Conservation (phyloP, 257 asterid genomes). For the Nicotiana obtusifolia region DNA sequence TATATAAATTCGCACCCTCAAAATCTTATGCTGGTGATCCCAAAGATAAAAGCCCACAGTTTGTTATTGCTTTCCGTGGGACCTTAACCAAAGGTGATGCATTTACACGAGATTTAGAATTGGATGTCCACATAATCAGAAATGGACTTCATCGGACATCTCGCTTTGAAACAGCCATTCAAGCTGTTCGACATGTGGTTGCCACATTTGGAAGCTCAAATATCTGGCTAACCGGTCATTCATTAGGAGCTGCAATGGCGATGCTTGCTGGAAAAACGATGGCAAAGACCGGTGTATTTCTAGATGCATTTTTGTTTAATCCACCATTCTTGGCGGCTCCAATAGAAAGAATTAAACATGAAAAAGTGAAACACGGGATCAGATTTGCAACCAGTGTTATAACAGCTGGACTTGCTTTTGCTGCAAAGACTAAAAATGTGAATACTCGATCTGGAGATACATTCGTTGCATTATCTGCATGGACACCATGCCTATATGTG, state of each 20-base stretch:
- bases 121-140: conserved; percentile 52
- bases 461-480: conserved; percentile 42
- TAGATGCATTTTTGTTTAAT: conserved; percentile 70
- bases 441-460: conserved; percentile 33
- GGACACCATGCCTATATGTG: conserved; percentile 70
- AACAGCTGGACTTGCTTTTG: conserved; percentile 85
- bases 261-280: conserved; percentile 72
- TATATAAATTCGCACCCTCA: conserved; percentile 41
- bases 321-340: conserved; percentile 90
- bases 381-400: conserved; percentile 74
- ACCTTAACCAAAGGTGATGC: conserved; percentile 79
- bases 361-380: conserved; percentile 65
- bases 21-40: conserved; percentile 14
- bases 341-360: conserved; percentile 62
- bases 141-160: conserved; percentile 77
- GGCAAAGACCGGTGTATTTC: conserved; percentile 53
- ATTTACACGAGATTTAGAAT: conserved; percentile 56
- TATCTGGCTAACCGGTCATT: conserved; percentile 84
- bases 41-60: conserved; percentile 35
- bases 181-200: conserved; percentile 60
- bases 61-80: conserved; percentile 74
- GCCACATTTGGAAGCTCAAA: conserved; percentile 55
- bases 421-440: conserved; percentile 43
- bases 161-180: conserved; percentile 65
- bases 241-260: conserved; percentile 87